Evolutionary conservation across 805 yeast genomes (phyloP), one percentile per base, ranked within the genome.

Genomic region (Ogataea trehalophila): DNA sequence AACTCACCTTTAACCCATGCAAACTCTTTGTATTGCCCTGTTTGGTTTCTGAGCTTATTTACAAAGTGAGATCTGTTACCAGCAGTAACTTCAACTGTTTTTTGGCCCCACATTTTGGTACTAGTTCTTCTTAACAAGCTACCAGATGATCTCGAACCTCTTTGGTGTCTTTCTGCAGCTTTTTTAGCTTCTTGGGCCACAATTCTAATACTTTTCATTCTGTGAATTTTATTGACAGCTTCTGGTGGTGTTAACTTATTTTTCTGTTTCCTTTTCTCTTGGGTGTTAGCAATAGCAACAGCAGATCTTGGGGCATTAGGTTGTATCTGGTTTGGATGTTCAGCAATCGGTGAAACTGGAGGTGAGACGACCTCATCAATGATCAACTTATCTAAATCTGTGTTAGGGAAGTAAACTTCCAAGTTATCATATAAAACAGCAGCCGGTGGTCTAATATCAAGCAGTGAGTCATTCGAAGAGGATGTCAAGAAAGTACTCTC

Each of bases 1-100:
- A 94, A 73, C 60, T 91, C 97, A 74, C 99, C 99, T 62, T 89
- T 89, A 43, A 95, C 85, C 99, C 99, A 94, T 0, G 95, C 95
- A 70, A 90, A 92, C 66, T 91, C 95, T 58, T 81, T 86, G 61
- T 79, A 77, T 43, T 81, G 79, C 14, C 91, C 94, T 45, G 75
- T 77, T 33, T 77, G 77, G 59, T 78, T 84, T 46, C 80, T 75
- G 44, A 87, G 66, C 54, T 81, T 81, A 57, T 84, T 83, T 23
- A 85, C 81, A 45, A 83, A 78, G 49, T 75, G 73, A 37, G 77
- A 78, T 51, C 77, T 73, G 51, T 80, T 84, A 20, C 77, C 80
- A 2, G 92, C 82, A 1, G 91, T 90, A 31, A 91, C 91, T 67
- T 94, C 99, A 33, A 90, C 84, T 15, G 89, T 95, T 52, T 79